Evolutionary conservation across 495 filamentous ascomycete genomes (phyloP), one percentile per base, ranked within the genome.

Genomic region (Xylaria cubensis): DNA sequence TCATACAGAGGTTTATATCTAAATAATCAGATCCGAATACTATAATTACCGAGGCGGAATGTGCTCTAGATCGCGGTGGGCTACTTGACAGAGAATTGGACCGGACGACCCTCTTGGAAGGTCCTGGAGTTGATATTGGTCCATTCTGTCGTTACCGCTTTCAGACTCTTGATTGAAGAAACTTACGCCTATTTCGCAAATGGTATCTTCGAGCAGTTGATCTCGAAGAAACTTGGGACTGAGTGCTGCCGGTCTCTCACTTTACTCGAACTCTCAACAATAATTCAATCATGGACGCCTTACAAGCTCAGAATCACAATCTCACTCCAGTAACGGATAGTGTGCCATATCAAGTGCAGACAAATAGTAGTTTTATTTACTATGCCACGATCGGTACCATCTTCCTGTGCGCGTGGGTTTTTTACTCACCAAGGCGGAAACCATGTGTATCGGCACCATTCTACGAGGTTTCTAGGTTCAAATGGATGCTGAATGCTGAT

Each of bases 401-500:
- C 15, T 17, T 79, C 19, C 34, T 82, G 29, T 76, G 74, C 32
- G 71, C 74, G 39, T 80, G 79, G 79, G 36, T 74, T 34, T 73
- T 77, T 21, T 76, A 73, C 58, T 53, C 74, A 17, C 64, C 58
- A 8, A 78, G 75, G 34, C 70, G 72, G 69, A 74, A 75, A 72
- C 69, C 56, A 6, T 32, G 44, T 58, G 74, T 80, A 42, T 71
- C 69, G 13, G 73, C 73, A 8, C 80, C 80, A 1, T 80, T 78
- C 72, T 82, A 79, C 51, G 73, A 78, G 69, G 77, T 78, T 0
- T 76, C 77, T 1, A 75, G 78, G 64, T 71, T 78, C 64, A 80
- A 75, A 73, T 82, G 80, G 80, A 82, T 82, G 72, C 78, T 82
- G 64, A 77, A 74, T 58, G 80, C 80, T 29, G 80, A 82, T 64